Evolutionary conservation across 257 asterid species (phyloP), one percentile per base, ranked within the genome.

Genomic region (Penstemon eatonii): DNA sequence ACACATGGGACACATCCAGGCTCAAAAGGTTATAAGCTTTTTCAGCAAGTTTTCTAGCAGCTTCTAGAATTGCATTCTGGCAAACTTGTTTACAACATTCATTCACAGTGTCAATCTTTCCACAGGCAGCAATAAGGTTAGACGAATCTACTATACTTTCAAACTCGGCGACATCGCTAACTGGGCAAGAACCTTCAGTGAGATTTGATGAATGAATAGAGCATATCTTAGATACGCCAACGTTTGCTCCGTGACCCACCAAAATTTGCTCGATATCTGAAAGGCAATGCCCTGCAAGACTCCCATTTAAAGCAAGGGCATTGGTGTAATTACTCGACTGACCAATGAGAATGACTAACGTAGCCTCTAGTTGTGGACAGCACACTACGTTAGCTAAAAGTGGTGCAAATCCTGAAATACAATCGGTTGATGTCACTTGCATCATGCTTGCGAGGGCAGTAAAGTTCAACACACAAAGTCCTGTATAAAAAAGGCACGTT

Each of bases 31-130:
- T 81, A 75, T 89, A 85, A 71, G 86, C 90, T 76, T 82, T 91
- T 50, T 76, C 74, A 5, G 95, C 96, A 47, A 94, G 95, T 79
- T 86, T 87, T 72, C 76, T 83, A 61, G 97, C 89, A 69, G 96
- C 96, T 74, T 89, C 96, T 45, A 84, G 69, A 65, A 94, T 83
- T 43, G 99, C 93, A 74, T 85, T 87, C 82, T 87, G 93, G 77
- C 99, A 94, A 59, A 84, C 88, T 82, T 94, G 96, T 82, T 83
- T 83, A 62, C 99, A 94, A 73, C 99, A 94, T 82, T 94, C 99
- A 60, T 86, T 94, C 60, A 94, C 91, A 53, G 53, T 76, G 78
- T 94, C 91, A 44, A 91, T 87, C 87, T 84, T 86, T 70, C 80
- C 88, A 66, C 99, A 94, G 11, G 95, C 82, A 61, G 91, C 86